Percentiles rank a stretch among this genome's conserved stretches.
These are phyloP conservation scores for Theileria equi DNA, from an alignment of 169 alveolate species.

Conservation along the genomic window DNA sequence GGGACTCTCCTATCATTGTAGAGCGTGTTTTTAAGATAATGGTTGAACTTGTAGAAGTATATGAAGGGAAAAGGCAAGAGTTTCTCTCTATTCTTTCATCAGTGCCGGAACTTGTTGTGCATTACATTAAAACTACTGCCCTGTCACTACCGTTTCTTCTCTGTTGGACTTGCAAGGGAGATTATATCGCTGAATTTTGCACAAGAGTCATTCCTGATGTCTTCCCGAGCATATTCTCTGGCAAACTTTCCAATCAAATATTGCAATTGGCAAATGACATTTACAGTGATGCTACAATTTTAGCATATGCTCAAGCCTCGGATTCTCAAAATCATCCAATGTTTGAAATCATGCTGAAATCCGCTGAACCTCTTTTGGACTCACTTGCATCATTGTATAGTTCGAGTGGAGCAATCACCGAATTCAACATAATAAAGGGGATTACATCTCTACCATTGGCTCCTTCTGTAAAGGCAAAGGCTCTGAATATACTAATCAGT, in stretches of 20 bases:
- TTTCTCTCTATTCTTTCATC: constrained; percentile 5
- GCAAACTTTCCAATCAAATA: not conserved
- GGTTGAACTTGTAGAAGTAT: constrained; percentile 24
- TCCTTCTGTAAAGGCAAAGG: not conserved
- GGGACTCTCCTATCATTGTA: not conserved
- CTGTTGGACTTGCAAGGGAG: constrained; percentile 15
- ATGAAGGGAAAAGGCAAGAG: not conserved
- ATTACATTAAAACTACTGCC: not conserved
- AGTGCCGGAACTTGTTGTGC: not conserved
- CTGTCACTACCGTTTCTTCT: constrained; percentile 2
- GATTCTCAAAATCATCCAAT: not conserved
- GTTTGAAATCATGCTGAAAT: not conserved
- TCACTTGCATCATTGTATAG: too few species aligned
- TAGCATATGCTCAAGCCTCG: too few species aligned
- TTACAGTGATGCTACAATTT: constrained; percentile 5
- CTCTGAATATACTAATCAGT: constrained; percentile 17
- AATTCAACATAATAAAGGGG: constrained; percentile 5
- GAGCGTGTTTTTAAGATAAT: constrained; percentile 9
- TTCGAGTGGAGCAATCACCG: not conserved
- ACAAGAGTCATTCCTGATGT: constrained; percentile 1
- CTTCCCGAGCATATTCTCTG: constrained; percentile 26
- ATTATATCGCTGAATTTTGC: not conserved
- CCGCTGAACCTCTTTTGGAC: constrained; percentile 3
- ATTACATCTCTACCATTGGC: constrained; percentile 31
- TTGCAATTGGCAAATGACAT: constrained; percentile 2